Percentiles rank a stretch among this genome's conserved stretches.
phyloP scores from a whole-genome alignment of 192 early-diverging fungal genomes.

The Podila clonocystis region DNA sequence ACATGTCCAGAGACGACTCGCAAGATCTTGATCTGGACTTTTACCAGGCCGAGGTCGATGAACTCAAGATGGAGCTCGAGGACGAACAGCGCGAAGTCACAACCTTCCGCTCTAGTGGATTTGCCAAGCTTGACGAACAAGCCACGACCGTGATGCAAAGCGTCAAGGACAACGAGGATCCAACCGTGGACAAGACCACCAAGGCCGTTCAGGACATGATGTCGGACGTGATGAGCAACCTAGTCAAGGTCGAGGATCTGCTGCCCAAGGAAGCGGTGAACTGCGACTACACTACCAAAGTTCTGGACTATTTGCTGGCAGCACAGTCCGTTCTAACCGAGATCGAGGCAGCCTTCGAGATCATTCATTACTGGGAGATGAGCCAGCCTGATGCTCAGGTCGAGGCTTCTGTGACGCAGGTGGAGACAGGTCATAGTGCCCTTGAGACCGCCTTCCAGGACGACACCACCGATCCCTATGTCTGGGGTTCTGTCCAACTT shows the following conservation, averaged over 20 bases:
- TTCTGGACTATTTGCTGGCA: slow-evolving; percentile 24
- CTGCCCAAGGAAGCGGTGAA: slow-evolving; percentile 35
- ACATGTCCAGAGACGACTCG: slow-evolving; percentile 16
- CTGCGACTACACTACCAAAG: slow-evolving; percentile 26
- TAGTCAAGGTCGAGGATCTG: slow-evolving; percentile 46
- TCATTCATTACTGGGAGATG: slow-evolving; percentile 42
- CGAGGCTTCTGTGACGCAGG: slow-evolving; percentile 3
- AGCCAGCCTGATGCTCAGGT: slow-evolving; percentile 29
- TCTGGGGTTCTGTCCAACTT: slow-evolving; percentile 12
- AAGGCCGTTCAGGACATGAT: slow-evolving; percentile 33
- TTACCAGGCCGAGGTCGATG: slow-evolving; percentile 24
- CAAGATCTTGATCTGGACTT: slow-evolving; percentile 27
- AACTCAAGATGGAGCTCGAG: slow-evolving; percentile 24
- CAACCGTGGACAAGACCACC: slow-evolving; percentile 21
- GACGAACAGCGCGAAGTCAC: slow-evolving; percentile 42
- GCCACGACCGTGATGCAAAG: slow-evolving; percentile 26
- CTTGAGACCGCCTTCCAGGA: slow-evolving; percentile 6
- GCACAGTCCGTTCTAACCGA: slow-evolving; percentile 10
- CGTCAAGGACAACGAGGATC: slow-evolving; percentile 20
- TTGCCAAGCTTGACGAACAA: slow-evolving; percentile 46
- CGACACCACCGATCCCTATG: slow-evolving; percentile 3
- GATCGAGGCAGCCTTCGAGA: slow-evolving; percentile 10
- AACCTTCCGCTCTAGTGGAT: slow-evolving; percentile 34
- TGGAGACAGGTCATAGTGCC: neutral
- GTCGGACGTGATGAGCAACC: slow-evolving; percentile 35